phyloP scores from a whole-genome alignment of 2,329 filamentous ascomycete genomes.

The Onygenales sp. region DNA sequence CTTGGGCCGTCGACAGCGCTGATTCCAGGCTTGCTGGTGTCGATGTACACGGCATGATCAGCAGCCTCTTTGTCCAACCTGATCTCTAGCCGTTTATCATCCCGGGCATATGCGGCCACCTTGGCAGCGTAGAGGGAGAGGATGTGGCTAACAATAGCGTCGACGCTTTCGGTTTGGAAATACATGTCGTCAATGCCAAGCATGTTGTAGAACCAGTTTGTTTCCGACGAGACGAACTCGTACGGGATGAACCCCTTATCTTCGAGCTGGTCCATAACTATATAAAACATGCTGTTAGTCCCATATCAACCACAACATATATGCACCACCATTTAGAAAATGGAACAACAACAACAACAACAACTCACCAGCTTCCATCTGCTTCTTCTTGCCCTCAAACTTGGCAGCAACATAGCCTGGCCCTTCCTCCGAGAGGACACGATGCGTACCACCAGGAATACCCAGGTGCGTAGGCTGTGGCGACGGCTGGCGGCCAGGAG shows the following conservation, averaged over 20 bases:
- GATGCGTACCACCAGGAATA: constrained; percentile 55
- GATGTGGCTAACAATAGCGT: constrained; percentile 86
- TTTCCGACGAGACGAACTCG: constrained; percentile 73
- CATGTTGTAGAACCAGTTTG: constrained; percentile 94
- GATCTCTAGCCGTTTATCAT: constrained; percentile 91
- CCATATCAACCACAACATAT: background rate
- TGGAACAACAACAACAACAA: constrained; percentile 2
- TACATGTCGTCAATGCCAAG: constrained; percentile 98
- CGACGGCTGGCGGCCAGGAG: constrained; percentile 60
- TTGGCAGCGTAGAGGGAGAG: constrained; percentile 96
- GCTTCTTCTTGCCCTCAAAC: constrained; percentile 83
- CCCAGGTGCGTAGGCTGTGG: constrained; percentile 81
- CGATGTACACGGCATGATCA: constrained; percentile 97
- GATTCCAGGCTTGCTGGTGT: constrained; percentile 84
- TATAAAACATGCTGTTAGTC: constrained; percentile 15
- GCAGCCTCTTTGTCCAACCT: constrained; percentile 87
- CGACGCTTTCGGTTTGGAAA: constrained; percentile 80
- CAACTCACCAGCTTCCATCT: constrained; percentile 67
- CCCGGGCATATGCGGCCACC: constrained; percentile 82
- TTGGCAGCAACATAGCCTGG: constrained; percentile 91
- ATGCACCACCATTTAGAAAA: background rate
- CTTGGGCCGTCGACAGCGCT: constrained; percentile 68
- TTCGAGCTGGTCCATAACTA: constrained; percentile 72
- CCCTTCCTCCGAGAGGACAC: constrained; percentile 75
- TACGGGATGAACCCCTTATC: constrained; percentile 78